Conservation (phyloP, 164 flowering plant species). For the Umbellularia californica region DNA sequence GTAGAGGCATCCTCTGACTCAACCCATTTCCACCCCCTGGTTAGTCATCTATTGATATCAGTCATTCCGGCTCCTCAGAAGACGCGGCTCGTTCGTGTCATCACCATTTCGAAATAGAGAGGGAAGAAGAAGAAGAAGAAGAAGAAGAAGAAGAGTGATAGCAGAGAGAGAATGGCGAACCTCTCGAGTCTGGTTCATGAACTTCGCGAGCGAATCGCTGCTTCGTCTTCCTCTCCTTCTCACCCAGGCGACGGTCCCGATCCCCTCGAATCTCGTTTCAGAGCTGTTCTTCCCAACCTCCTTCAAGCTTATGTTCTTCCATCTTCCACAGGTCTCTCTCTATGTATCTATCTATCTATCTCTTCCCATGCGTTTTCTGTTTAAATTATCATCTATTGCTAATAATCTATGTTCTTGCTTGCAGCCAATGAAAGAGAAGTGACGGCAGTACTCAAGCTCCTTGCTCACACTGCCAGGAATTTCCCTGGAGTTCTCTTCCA, state of each 20-base stretch:
- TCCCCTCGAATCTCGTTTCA: conserved; percentile 59
- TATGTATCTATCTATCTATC: conserved; percentile 7
- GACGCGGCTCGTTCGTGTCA: background rate
- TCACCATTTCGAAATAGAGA: background rate
- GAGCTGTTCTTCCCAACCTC: conserved; percentile 86
- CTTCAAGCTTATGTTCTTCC: conserved; percentile 76
- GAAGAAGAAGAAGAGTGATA: too few species aligned
- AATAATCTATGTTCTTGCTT: conserved; percentile 11
- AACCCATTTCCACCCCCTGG: too few species aligned
- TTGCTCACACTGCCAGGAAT: conserved; percentile 68
- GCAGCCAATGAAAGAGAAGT: conserved; percentile 90
- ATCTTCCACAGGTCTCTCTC: conserved; percentile 50
- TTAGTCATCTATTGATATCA: too few species aligned
- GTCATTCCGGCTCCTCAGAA: too few species aligned
- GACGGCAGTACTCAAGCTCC: conserved; percentile 71
- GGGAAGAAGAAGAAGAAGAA: background rate
- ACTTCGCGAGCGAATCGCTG: conserved; percentile 88
- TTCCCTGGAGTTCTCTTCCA: conserved; percentile 85
- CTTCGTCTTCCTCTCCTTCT: conserved; percentile 53
- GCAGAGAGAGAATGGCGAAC: conserved; percentile 40
- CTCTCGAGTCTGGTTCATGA: conserved; percentile 88
- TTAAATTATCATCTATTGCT: too few species aligned
- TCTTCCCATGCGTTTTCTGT: background rate
- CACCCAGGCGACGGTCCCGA: conserved; percentile 45
- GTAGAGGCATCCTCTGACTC: too few species aligned